Base-by-base conservation (phyloP, 2,329 filamentous ascomycete genomes). In the Fusarium oxysporum region DNA sequence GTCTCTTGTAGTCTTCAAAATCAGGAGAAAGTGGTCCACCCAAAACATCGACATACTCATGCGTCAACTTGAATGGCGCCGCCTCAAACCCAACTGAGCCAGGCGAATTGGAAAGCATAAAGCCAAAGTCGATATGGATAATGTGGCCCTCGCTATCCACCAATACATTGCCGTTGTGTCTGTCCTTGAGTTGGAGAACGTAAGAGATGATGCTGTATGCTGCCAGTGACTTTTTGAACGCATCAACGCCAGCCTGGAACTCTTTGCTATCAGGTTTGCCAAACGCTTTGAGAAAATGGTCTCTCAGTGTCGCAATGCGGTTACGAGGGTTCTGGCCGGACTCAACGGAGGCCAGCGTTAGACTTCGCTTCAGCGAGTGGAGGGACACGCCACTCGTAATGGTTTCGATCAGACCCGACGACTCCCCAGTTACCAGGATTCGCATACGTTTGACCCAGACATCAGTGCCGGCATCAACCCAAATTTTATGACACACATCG, bases 381-480 rank as follows among this genome's bases (percentile, higher is more conserved):
- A 96, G 85, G n/a, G 93, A 96, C 17, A 96, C 93, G 48, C 94
- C 93, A 75, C 95, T 96, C 43, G 93, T 95, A 77, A 96, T 96
- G 9, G 93, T 96, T 83, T 96, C 93, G 74, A 96, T 93, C 51
- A 96, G 87, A 6, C 93, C 93, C 3, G 92, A 95, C 13, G 92
- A 93, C 83, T 96, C 93, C 68, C 93, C 93, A 9, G 93, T 96
- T 44, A 96, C 93, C 58, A 96, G 85, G 59, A 96, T 96, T 60
- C 93, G 90, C 93, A 96, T 96, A 65, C 92, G 87, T 82, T 95
- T 95, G 25, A 95, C 92, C 93, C 94, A 96, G n/a, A 96, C 93
- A 40, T 92, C 88, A 37, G 93, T 89, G 32, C 86, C 84, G 21
- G 92, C 91, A 70, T 95, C 93, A 51, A 90, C 84, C 92, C 93